Conservation (phyloP, 768 basidiomycete genomes). For the Phanerochaete carnosa region DNA sequence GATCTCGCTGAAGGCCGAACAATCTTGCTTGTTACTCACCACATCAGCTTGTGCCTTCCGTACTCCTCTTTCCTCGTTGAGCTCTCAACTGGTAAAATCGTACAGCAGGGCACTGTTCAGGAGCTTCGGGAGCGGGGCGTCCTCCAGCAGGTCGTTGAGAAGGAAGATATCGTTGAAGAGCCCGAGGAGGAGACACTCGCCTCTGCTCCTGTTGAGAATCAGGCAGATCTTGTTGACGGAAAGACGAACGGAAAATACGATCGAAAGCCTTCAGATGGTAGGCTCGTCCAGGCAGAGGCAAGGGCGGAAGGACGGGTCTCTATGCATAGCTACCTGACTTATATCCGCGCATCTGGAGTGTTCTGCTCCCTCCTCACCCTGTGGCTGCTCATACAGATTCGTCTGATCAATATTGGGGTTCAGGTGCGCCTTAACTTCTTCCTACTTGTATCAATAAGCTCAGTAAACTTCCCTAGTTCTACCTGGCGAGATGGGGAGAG, state of each 20-base stretch:
- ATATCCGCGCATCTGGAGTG: conserved; percentile 59
- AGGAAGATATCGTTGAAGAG: conserved; percentile 18
- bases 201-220: conserved; percentile 26
- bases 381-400: conserved; percentile 49
- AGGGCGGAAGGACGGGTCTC: conserved; percentile 68
- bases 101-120: conserved; percentile 47
- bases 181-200: conserved; percentile 11
- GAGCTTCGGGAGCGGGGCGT: conserved; percentile 42
- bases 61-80: conserved; percentile 67
- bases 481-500: conserved; percentile 66
- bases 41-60: conserved; percentile 69
- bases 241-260: conserved; percentile 4
- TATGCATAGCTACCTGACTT: conserved; percentile 55
- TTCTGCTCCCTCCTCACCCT: conserved; percentile 53
- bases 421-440: conserved; percentile 38
- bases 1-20: conserved; percentile 62
- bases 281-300: conserved; percentile 58
- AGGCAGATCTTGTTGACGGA: conserved; percentile 27
- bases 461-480: conserved; percentile 40
- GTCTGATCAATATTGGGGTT: conserved; percentile 51
- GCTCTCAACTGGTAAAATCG: conserved; percentile 45
- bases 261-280: conserved; percentile 33
- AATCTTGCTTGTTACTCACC: conserved; percentile 82
- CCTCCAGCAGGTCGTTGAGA: conserved; percentile 42
- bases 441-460: background rate